phyloP scores from a whole-genome alignment of 2,329 filamentous ascomycete species.

The Fusarium paranaense region DNA sequence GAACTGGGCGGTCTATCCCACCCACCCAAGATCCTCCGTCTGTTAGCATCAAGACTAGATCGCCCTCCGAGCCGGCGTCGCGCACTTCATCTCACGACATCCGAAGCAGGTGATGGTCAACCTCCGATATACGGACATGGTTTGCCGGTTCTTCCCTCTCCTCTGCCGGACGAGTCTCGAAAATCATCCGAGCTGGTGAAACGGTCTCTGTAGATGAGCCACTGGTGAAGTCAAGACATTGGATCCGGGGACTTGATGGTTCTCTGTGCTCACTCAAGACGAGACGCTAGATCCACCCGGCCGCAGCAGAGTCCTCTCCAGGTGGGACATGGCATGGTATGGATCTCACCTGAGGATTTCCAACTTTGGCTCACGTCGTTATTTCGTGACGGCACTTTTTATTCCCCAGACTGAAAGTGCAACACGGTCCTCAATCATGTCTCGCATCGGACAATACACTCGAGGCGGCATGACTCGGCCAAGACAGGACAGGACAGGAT shows the following conservation, averaged over 20 bases:
- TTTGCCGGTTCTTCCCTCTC: conserved; percentile 20
- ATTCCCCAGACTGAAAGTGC: conserved; percentile 38
- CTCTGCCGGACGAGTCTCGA: conserved; percentile 7
- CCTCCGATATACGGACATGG: conserved; percentile 12
- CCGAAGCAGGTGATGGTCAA: conserved; percentile 27
- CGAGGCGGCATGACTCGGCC: conserved; percentile 35
- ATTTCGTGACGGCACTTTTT: conserved; percentile 8
- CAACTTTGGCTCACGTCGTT: conserved; percentile 14
- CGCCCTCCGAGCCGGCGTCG: conserved; percentile 20
- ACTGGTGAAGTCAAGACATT: conserved; percentile 6
- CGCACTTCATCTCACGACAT: conserved; percentile 30
- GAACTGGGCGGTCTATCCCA: conserved; percentile 32
- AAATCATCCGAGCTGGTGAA: conserved; percentile 21
- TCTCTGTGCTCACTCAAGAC: conserved; percentile 14
- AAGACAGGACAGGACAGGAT: conserved; percentile 10
- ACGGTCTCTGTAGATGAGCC: conserved; percentile 8
- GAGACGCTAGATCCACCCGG: conserved; percentile 23
- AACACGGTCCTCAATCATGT: conserved; percentile 28
- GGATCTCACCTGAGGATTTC: conserved; percentile 24
- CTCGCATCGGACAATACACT: conserved; percentile 30
- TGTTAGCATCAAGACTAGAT: conserved; percentile 35
- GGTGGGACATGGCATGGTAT: conserved; percentile 29
- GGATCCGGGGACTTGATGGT: conserved; percentile 2
- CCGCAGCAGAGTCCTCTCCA: conserved; percentile 16
- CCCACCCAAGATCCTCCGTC: conserved; percentile 33